Evolutionary conservation across 768 basidiomycete genomes (phyloP).

Genomic region (Boletus sensibilis): DNA sequence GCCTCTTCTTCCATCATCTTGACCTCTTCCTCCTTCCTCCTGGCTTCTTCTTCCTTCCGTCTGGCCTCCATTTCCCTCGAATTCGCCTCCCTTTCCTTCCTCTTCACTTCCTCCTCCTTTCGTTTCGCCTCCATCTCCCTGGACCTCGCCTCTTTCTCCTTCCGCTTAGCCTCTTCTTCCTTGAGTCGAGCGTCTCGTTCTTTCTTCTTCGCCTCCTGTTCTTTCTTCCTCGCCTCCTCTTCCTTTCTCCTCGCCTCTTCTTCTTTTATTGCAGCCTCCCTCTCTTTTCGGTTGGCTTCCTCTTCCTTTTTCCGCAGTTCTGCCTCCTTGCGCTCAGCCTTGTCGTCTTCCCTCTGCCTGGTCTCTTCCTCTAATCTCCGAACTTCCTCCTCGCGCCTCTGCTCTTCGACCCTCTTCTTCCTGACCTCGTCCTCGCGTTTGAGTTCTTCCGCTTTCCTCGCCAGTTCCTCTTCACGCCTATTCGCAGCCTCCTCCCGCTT

Average conservation of each 20-base stretch:
- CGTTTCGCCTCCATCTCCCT: slow-evolving; percentile 22
- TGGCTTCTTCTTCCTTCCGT: slow-evolving; percentile 31
- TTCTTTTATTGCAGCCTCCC: slow-evolving; percentile 27
- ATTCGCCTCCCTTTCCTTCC: slow-evolving; percentile 29
- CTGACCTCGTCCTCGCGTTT: slow-evolving; percentile 31
- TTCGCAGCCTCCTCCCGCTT: slow-evolving; percentile 36
- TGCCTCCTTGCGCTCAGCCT: slow-evolving; percentile 22
- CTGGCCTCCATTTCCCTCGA: slow-evolving; percentile 28
- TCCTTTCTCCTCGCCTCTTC: slow-evolving; percentile 24
- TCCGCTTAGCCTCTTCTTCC: slow-evolving; percentile 30
- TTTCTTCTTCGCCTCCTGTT: slow-evolving; percentile 19
- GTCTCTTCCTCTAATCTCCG: slow-evolving; percentile 28
- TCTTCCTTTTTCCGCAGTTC: slow-evolving; percentile 35
- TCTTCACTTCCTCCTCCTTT: slow-evolving; percentile 21
- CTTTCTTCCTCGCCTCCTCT: slow-evolving; percentile 31
- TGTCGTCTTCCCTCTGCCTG: slow-evolving; percentile 26
- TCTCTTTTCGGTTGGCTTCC: slow-evolving; percentile 31
- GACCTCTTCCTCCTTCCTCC: slow-evolving; percentile 28
- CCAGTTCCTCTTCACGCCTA: slow-evolving; percentile 34
- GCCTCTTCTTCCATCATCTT: slow-evolving; percentile 26
- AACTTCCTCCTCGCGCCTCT: slow-evolving; percentile 30
- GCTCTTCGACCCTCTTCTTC: slow-evolving; percentile 25
- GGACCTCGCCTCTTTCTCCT: slow-evolving; percentile 26
- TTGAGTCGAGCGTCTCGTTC: slow-evolving; percentile 19
- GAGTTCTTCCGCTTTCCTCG: slow-evolving; percentile 38